Evolutionary conservation across 345 rosid species (phyloP), one percentile per base, ranked within the genome.

Genomic region (Salix brachista): DNA sequence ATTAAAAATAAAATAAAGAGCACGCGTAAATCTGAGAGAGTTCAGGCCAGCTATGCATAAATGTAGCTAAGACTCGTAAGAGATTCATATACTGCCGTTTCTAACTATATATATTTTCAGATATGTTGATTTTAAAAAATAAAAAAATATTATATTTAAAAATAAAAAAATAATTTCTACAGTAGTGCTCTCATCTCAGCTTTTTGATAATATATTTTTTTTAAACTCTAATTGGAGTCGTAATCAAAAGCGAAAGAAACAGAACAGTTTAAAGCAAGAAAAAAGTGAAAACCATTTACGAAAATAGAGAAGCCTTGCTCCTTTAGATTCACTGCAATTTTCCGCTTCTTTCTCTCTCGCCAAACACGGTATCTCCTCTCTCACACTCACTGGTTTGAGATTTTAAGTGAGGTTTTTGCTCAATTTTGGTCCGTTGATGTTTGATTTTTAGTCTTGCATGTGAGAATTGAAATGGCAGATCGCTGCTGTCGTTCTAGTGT

Each of bases 51-150:
- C 83, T 25, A 44, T 16, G 56, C 75, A 62, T 64, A 54, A 75
- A 46, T 84, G 78, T 76, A 78, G 80, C 77, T 73, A 76, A 78
- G 82, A 81, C 80, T 81, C 77, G 80, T 61, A 36, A 32, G 58
- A 34, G 37, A 34, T 34, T 34, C 6, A 34, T 34, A 34, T 34
- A 34, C 36, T 4, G 36, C 36, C 36, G 36, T 34, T 34, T 34
- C 37, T 5, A 34, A 34, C 6, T 34, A 5, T 34, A 34, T 34
- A 34, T 34, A 34, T 34, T 34, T 34, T 34, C 6, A 34, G 37
- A 34, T 34, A 34, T 5, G 37, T 34, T 34, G 37, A 34, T 34
- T 34, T 34, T 34, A 5, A 34, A 34, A 34, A 34, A 34, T 34
- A 34, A 34, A 34, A 34, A 34, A 4, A 32, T 34, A 34, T 34